Base-by-base conservation (phyloP, 179 eudicot genomes). In the Drosera spatulata region DNA sequence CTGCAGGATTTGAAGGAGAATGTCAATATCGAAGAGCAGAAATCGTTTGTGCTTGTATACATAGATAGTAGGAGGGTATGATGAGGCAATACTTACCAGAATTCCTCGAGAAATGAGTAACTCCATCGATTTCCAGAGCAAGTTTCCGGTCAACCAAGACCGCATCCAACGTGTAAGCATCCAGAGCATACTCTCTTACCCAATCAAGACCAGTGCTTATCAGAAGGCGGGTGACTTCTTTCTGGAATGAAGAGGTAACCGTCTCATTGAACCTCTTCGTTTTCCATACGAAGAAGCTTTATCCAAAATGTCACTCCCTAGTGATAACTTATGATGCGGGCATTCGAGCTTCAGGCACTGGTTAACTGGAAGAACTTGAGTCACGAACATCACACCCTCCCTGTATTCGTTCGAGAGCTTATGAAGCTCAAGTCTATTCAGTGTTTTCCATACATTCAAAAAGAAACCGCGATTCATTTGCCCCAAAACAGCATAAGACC, bases 101-200 rank as follows among this genome's bases (percentile, higher is more conserved):
- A 66, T 91, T 91, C 73, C 96, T 82, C 7, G 98, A 88, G 74
- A 91, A 91, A 88, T 91, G 98, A 47, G 98, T 80, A 44, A 88
- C 89, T 56, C 98, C 98, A 58, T 91, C 98, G 4, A 91, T 88
- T 79, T 91, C 98, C 65, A 91, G 62, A 62, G 83, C 95, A 72
- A 91, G 76, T 64, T 79, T 88, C 61, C 49, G 69, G 69, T 88
- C 88, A 72, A 86, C 73, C 73, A 85, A 69, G 46, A 70, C 96
- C 9, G 96, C 96, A 64, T 91, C 98, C 76, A 91, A 70, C 38
- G 95, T 77, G 80, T 82, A 91, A 7, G 82, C 82, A 64, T 84
- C 95, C 51, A 88, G 74, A 51, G 49, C 63, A 68, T 91, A 79
- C 66, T 91, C 96, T 61, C 70, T 82, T 5, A 75, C 77, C 96